These are phyloP conservation scores for Amanita pseudoporphyria DNA, from an alignment of 768 basidiomycete genomes.

Conservation along the genomic window DNA sequence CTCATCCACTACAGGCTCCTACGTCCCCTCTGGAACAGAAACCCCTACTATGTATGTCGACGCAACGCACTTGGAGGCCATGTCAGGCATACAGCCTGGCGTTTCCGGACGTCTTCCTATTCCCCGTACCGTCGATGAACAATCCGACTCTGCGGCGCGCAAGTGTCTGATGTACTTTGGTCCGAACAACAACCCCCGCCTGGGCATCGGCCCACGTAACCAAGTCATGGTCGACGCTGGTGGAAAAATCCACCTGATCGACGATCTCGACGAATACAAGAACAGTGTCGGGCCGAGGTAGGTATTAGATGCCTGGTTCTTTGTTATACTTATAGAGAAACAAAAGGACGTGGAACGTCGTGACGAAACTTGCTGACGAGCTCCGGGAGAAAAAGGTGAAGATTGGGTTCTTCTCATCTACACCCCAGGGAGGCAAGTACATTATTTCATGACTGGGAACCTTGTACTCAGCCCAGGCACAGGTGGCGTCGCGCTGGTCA, in stretches of 20 bases:
- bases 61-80: slow-evolving; percentile 36
- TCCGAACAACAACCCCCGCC: slow-evolving; percentile 74
- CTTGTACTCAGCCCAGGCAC: slow-evolving; percentile 12
- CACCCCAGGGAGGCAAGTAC: slow-evolving; percentile 79
- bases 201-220: slow-evolving; percentile 75
- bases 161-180: slow-evolving; percentile 81
- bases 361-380: slow-evolving; percentile 74
- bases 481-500: slow-evolving; percentile 90
- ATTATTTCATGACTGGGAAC: slow-evolving; percentile 1
- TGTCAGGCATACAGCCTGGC: slow-evolving; percentile 32
- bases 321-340: slow-evolving; percentile 8
- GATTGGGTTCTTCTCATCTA: slow-evolving; percentile 92
- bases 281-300: slow-evolving; percentile 59
- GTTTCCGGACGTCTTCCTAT: slow-evolving; percentile 57
- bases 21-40: slow-evolving; percentile 66
- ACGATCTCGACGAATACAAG: slow-evolving; percentile 71
- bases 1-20: slow-evolving; percentile 71
- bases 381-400: slow-evolving; percentile 80
- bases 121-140: slow-evolving; percentile 70
- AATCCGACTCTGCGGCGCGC: slow-evolving; percentile 79
- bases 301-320: slow-evolving; percentile 5
- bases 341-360: slow-evolving; percentile 66
- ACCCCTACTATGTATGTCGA: slow-evolving; percentile 68
- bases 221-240: slow-evolving; percentile 83
- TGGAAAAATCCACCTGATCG: slow-evolving; percentile 79